Conservation (phyloP, 306 rosid genomes). For the Corylus americana region DNA sequence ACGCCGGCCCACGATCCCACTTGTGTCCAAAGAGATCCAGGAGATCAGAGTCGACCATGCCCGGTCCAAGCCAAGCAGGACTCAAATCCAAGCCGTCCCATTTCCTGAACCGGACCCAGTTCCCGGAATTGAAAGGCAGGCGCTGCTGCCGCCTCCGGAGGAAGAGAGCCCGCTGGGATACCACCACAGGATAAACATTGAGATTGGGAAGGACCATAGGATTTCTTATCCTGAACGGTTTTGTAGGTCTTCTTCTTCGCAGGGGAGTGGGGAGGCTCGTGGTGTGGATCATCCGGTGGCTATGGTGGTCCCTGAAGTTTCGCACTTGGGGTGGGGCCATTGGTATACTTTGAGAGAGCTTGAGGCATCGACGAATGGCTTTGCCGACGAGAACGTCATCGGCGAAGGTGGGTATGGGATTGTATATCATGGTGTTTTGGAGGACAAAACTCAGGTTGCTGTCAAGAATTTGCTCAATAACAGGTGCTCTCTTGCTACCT, state of each 20-base stretch:
- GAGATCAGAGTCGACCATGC: slow-evolving; percentile 57
- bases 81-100: slow-evolving; percentile 41
- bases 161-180: slow-evolving; percentile 50
- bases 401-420: slow-evolving; percentile 95
- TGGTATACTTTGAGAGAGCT: slow-evolving; percentile 94
- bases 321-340: slow-evolving; percentile 96
- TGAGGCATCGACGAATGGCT: slow-evolving; percentile 69
- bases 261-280: slow-evolving; percentile 54
- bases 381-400: slow-evolving; percentile 67
- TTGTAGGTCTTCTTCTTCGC: slow-evolving; percentile 51
- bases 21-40: slow-evolving; percentile 72
- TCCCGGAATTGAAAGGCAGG: slow-evolving; percentile 38
- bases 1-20: slow-evolving; percentile 52
- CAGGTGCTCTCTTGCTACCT: slow-evolving; percentile 35
- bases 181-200: slow-evolving; percentile 56
- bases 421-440: slow-evolving; percentile 76
- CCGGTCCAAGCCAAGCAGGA: slow-evolving; percentile 21
- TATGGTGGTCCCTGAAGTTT: slow-evolving; percentile 73
- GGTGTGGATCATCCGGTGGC: slow-evolving; percentile 57
- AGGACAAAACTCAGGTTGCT: slow-evolving; percentile 66
- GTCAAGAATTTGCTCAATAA: slow-evolving; percentile 85
- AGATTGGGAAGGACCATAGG: slow-evolving; percentile 77
- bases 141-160: slow-evolving; percentile 48
- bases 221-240: slow-evolving; percentile 68
- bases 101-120: slow-evolving; percentile 50